Conservation (phyloP, 106 monocot species). For the Allium fistulosum region DNA sequence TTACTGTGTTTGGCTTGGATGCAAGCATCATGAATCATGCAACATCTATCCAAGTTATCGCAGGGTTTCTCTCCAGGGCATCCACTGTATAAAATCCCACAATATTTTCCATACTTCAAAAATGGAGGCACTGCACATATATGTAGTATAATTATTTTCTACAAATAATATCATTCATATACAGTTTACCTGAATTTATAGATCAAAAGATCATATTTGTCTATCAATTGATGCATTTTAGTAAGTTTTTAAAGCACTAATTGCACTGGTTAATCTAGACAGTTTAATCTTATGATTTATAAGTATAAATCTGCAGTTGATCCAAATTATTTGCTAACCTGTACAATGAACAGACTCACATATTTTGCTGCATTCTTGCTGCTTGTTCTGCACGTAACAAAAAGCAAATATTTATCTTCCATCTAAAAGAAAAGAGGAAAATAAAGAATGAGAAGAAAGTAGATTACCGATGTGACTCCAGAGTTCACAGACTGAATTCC, state of each 20-base stretch:
- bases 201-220: no score
- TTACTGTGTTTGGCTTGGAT: slow-evolving; percentile 44
- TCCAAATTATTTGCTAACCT: slow-evolving; percentile 5
- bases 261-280: no score
- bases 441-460: neutral
- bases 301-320: no score
- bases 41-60: slow-evolving; percentile 83
- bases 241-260: no score
- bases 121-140: slow-evolving; percentile 48
- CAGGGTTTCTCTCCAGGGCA: slow-evolving; percentile 95
- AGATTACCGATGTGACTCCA: slow-evolving; percentile 1
- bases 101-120: slow-evolving; percentile 88
- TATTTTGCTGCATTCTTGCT: slow-evolving; percentile 29
- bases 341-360: slow-evolving; percentile 36
- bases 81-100: slow-evolving; percentile 81
- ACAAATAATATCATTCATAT: no score
- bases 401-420: neutral
- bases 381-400: slow-evolving; percentile 14
- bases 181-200: no score
- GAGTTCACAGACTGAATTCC: slow-evolving; percentile 19
- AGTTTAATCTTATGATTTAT: no score
- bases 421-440: neutral
- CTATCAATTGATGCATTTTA: no score
- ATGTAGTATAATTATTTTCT: neutral
- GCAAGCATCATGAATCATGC: slow-evolving; percentile 72